These are phyloP conservation scores for Colletotrichum tropicale DNA, from an alignment of 2,329 filamentous ascomycete genomes.

Conservation along the genomic window DNA sequence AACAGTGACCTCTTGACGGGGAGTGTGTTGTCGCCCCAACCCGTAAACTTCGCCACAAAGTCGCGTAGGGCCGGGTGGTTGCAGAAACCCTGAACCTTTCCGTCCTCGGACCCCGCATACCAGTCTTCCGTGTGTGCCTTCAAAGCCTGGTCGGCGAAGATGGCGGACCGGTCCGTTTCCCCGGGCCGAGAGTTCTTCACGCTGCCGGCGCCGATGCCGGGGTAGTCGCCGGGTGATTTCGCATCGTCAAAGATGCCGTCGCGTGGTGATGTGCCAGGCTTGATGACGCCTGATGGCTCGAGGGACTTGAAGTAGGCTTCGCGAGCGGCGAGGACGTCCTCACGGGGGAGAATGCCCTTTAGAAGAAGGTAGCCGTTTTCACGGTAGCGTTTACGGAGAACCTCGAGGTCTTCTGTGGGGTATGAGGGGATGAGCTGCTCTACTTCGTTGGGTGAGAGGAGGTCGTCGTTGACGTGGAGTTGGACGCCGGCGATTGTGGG, in stretches of 20 bases:
- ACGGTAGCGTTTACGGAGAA: constrained; percentile 5
- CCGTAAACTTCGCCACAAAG: constrained; percentile 56
- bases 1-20: constrained; percentile 49
- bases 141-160: constrained; percentile 46
- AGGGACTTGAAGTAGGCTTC: constrained; percentile 20
- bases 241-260: constrained; percentile 26
- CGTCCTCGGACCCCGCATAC: constrained; percentile 41
- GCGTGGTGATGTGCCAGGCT: constrained; percentile 10
- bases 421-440: constrained; percentile 45
- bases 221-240: constrained; percentile 3
- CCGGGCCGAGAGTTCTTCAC: constrained; percentile 49
- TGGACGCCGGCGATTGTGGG: constrained; percentile 12
- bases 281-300: constrained; percentile 17
- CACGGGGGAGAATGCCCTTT: constrained; percentile 11
- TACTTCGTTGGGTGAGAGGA: constrained; percentile 47
- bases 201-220: constrained; percentile 52
- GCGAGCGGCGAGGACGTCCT: constrained; percentile 15
- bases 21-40: constrained; percentile 48
- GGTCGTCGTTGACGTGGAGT: constrained; percentile 34
- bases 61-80: constrained; percentile 53
- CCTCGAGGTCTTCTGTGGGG: constrained; percentile 27
- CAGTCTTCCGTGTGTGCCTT: constrained; percentile 56
- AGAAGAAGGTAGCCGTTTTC: constrained; percentile 17
- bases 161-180: constrained; percentile 27
- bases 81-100: constrained; percentile 42